These are phyloP conservation scores for Suaeda aralocaspica DNA, from an alignment of 148 eudicot species.

Conservation along the genomic window DNA sequence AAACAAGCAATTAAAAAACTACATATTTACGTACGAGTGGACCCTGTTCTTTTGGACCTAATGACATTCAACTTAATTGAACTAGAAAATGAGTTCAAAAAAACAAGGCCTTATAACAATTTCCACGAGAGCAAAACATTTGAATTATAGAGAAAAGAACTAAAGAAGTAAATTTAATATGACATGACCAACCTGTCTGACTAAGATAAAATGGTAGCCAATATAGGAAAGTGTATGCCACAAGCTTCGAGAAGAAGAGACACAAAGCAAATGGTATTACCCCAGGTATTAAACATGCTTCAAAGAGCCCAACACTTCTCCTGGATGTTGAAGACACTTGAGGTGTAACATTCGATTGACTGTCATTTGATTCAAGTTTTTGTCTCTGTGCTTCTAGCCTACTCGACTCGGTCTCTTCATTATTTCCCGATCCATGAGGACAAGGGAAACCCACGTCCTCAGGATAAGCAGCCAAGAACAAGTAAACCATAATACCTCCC, in stretches of 20 bases:
- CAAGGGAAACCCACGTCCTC: constrained; percentile 78
- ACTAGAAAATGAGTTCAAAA: neutral
- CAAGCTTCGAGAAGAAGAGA: constrained; percentile 93
- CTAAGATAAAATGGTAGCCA: constrained; percentile 95
- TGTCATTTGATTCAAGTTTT: constrained; percentile 28
- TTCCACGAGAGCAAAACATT: neutral
- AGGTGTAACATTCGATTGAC: constrained; percentile 11
- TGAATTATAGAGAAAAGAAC: constrained; percentile 11
- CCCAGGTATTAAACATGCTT: constrained; percentile 90
- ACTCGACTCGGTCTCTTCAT: constrained; percentile 21
- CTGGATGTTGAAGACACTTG: constrained; percentile 34
- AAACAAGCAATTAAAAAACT: neutral
- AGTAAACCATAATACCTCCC: constrained; percentile 64
- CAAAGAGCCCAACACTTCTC: constrained; percentile 63
- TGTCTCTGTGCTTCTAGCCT: constrained; percentile 46
- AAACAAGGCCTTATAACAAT: neutral
- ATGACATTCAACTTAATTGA: neutral
- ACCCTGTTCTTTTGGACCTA: no score
- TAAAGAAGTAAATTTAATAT: constrained; percentile 1
- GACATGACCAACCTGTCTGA: constrained; percentile 67
- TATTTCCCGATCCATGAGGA: constrained; percentile 32
- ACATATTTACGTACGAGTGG: neutral
- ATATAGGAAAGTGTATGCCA: constrained; percentile 91
- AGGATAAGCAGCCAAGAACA: constrained; percentile 88
- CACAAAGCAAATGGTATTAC: constrained; percentile 94